A percentile compares a stretch with the other conserved stretches of the same genome.
Evolutionary conservation across 73 alveolate species (phyloP).

Genomic region (Stentor roeselii): DNA sequence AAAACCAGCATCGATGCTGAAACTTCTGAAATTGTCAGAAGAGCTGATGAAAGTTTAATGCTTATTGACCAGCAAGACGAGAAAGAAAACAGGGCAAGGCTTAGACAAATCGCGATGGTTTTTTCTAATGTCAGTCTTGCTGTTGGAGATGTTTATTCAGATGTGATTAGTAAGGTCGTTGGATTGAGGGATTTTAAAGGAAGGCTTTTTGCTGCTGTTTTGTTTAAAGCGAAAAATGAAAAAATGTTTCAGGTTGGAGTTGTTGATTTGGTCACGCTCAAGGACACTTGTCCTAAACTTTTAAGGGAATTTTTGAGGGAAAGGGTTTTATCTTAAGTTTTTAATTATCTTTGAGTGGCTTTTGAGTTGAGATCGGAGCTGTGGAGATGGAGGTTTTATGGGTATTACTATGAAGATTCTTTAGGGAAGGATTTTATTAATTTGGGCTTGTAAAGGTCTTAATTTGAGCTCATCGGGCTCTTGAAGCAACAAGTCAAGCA

Average conservation of each 20-base stretch:
- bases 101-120: not conserved
- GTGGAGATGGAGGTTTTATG: too few species aligned
- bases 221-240: not conserved
- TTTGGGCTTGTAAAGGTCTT: too few species aligned
- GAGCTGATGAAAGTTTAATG: too few species aligned
- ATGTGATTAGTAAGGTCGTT: not conserved
- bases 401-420: too few species aligned
- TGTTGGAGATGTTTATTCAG: not conserved
- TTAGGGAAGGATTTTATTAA: too few species aligned
- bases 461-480: too few species aligned
- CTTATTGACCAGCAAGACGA: not conserved
- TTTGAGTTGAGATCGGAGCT: too few species aligned
- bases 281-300: not conserved
- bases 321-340: too few species aligned
- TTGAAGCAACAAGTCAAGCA: too few species aligned
- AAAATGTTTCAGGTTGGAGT: not conserved
- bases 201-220: not conserved
- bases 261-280: not conserved
- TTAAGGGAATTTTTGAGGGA: not conserved
- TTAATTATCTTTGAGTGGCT: too few species aligned
- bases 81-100: not conserved
- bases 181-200: not conserved
- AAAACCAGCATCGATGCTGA: not conserved
- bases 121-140: not conserved
- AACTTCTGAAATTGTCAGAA: not conserved